These are phyloP conservation scores for Suhomyces emberorum DNA, from an alignment of 805 yeast species.

Conservation along the genomic window DNA sequence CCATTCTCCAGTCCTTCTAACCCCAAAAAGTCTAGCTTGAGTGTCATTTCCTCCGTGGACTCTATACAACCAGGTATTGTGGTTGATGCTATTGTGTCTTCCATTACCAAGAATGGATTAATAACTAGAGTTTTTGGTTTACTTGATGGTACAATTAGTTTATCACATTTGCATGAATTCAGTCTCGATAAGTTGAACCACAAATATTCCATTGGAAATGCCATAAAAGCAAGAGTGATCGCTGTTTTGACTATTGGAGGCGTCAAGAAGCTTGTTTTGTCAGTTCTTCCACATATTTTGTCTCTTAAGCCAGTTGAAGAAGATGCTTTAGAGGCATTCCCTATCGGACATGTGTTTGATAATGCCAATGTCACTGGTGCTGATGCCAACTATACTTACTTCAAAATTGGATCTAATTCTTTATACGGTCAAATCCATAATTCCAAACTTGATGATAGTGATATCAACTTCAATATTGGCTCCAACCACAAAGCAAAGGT, in stretches of 20 bases:
- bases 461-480: conserved; percentile 54
- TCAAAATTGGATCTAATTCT: conserved; percentile 52
- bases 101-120: conserved; percentile 59
- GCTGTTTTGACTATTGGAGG: conserved; percentile 50
- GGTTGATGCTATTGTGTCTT: conserved; percentile 69
- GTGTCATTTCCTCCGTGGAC: conserved; percentile 66
- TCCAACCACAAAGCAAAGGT: conserved; percentile 76
- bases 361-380: conserved; percentile 57
- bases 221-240: conserved; percentile 64
- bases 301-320: conserved; percentile 22
- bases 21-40: conserved; percentile 45
- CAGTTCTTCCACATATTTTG: conserved; percentile 56
- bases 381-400: conserved; percentile 55
- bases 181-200: conserved; percentile 51
- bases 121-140: conserved; percentile 72
- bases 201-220: conserved; percentile 65
- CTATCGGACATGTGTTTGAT: conserved; percentile 70
- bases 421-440: conserved; percentile 72
- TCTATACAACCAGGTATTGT: conserved; percentile 82
- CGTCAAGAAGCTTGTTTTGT: conserved; percentile 59
- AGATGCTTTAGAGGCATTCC: conserved; percentile 57
- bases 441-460: conserved; percentile 58
- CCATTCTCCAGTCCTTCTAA: conserved; percentile 38
- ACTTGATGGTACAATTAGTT: conserved; percentile 65
- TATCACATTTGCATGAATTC: conserved; percentile 58